Evolutionary conservation across 495 filamentous ascomycete genomes (phyloP), one percentile per base, ranked within the genome.

Genomic region (Hyaloscypha hepaticicola): DNA sequence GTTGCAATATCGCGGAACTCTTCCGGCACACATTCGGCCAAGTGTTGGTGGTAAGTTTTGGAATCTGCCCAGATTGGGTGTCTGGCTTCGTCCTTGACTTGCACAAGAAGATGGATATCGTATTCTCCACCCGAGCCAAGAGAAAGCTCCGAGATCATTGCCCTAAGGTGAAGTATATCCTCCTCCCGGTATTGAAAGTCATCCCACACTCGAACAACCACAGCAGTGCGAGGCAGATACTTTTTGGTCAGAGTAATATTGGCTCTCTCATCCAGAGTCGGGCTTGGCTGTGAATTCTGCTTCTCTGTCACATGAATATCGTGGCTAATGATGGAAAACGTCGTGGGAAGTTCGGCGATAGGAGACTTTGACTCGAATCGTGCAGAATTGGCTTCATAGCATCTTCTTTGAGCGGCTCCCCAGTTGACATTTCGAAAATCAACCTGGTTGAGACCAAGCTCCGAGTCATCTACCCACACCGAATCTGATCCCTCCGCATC

Each of bases 1-100:
- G 89, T 92, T 21, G 88, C 89, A 75, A 99, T 88, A 8, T 91
- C 93, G 22, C 82, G 85, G 77, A 99, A 98, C 68, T 99, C 95
- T 41, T 82, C 80, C 0, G 95, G 95, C 28, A 97, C 82, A 0
- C 88, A 82, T 11, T 89, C 84, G 16, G 84, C 78, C 38, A 99
- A 86, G 19, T 77, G 78, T 38, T 69, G 59, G 63, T 78, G 72
- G 67, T 93, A 90, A 1, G 79, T 76, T 12, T 82, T 77, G 45
- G 79, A 74, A 69, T 88, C 82, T 11, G 85, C 82, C 79, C 85
- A 88, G 64, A 94, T 87, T 14, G 85, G 83, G 50, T 85, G 73
- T 51, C 76, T 76, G 24, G 34, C 66, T 31, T 79, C 76, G 67
- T 93, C 86, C 66, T 91, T 91, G 51, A 92, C 85, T 70, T 96